Evolutionary conservation across 352 stramenopile species (phyloP).

Genomic region (Globisporangium iwayamae): DNA sequence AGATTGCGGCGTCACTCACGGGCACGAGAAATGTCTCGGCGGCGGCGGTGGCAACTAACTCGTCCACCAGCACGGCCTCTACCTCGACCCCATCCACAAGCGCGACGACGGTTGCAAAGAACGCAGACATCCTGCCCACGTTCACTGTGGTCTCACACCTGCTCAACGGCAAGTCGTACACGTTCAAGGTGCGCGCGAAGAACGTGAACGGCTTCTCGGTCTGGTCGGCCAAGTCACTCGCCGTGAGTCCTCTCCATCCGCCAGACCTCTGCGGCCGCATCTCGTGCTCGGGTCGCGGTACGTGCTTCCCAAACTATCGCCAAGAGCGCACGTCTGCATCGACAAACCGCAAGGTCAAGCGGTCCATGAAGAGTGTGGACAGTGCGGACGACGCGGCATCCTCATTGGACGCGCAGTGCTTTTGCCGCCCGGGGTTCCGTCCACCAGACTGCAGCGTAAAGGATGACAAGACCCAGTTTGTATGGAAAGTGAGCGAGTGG

Average conservation of each 20-base stretch:
- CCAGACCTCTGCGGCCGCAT: conserved; percentile 62
- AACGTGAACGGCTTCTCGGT: conserved; percentile 64
- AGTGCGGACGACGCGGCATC: conserved; percentile 23
- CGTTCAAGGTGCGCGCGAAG: conserved; percentile 65
- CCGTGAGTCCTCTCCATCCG: conserved; percentile 65
- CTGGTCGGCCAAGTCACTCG: conserved; percentile 69
- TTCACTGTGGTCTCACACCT: conserved; percentile 39
- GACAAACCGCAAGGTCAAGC: not conserved
- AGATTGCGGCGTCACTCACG: conserved; percentile 19
- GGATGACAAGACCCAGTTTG: conserved; percentile 30
- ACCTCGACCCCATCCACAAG: not conserved
- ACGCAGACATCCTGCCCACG: conserved; percentile 26
- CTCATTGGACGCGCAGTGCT: conserved; percentile 36
- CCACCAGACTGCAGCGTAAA: conserved; percentile 66
- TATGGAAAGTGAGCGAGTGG: conserved; percentile 61
- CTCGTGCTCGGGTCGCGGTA: conserved; percentile 60
- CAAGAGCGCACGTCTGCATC: not conserved
- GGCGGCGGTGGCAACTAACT: not conserved
- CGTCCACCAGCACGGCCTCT: conserved; percentile 1
- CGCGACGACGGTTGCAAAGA: conserved; percentile 1
- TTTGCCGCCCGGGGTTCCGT: conserved; percentile 59
- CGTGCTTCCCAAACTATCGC: conserved; percentile 66
- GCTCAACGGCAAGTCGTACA: conserved; percentile 59
- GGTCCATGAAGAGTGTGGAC: not conserved
- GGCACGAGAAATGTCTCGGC: conserved; percentile 12